These are phyloP conservation scores for Penstemon davidsonii DNA, from an alignment of 257 asterid genomes.

Conservation along the genomic window DNA sequence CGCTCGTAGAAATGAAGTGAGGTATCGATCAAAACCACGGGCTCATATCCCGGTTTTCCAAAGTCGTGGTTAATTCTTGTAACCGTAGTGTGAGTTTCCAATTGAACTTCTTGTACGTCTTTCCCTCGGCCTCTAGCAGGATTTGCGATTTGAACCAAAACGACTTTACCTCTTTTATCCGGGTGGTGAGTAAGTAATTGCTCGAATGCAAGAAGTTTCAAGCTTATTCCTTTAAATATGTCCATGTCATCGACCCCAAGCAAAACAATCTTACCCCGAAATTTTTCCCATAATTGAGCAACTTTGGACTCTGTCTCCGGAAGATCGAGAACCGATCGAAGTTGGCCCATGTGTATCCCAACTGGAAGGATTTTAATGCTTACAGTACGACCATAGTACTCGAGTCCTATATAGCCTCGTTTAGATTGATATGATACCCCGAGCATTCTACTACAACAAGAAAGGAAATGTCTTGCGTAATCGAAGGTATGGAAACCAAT, in stretches of 20 bases:
- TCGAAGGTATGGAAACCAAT: constrained; percentile 91
- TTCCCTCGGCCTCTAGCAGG: constrained; percentile 77
- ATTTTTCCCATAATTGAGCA: constrained; percentile 43
- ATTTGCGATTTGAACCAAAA: constrained; percentile 73
- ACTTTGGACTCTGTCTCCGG: constrained; percentile 51
- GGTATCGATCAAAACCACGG: constrained; percentile 65
- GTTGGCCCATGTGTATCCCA: constrained; percentile 76
- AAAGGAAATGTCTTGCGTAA: constrained; percentile 88
- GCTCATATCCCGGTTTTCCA: constrained; percentile 53
- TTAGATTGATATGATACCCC: constrained; percentile 83
- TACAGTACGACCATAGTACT: constrained; percentile 82
- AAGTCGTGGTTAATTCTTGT: constrained; percentile 46
- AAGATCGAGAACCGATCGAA: constrained; percentile 46
- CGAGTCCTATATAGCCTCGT: constrained; percentile 83
- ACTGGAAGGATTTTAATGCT: constrained; percentile 76
- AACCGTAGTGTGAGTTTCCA: constrained; percentile 50
- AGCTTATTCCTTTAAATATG: constrained; percentile 78
- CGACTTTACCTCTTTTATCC: constrained; percentile 39
- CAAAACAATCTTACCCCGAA: constrained; percentile 56
- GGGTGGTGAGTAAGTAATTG: constrained; percentile 59
- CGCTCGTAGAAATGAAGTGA: constrained; percentile 66
- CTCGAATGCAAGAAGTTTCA: constrained; percentile 70
- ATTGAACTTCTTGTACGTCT: constrained; percentile 70
- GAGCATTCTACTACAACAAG: constrained; percentile 92
- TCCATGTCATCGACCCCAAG: constrained; percentile 91